These are phyloP conservation scores for Kwoniella shandongensis DNA, from an alignment of 768 basidiomycete genomes.

Conservation along the genomic window DNA sequence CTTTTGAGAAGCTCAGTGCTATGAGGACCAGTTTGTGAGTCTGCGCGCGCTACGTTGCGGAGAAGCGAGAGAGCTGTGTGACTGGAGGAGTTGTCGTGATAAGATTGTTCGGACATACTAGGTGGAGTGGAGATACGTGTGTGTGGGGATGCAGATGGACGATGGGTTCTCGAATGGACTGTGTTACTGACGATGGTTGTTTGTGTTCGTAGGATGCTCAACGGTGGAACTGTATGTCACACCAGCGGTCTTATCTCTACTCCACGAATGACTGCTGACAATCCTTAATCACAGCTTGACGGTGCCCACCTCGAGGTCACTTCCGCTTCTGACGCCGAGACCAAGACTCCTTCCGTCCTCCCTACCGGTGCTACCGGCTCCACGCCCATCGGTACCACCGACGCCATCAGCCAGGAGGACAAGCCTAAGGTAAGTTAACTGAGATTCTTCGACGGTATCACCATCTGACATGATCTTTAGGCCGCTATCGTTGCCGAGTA, in stretches of 20 bases:
- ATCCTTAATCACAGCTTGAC: slow-evolving; percentile 59
- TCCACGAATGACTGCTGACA: neutral
- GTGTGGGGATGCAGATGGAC: too few species aligned
- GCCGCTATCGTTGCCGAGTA: slow-evolving; percentile 82
- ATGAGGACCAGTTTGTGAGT: slow-evolving; percentile 37
- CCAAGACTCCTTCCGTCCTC: slow-evolving; percentile 45
- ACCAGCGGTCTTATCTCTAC: neutral
- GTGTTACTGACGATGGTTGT: slow-evolving; percentile 61
- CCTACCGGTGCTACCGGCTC: slow-evolving; percentile 46
- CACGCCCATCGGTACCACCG: slow-evolving; percentile 46
- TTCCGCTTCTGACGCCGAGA: slow-evolving; percentile 60
- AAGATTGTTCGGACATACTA: slow-evolving; percentile 77
- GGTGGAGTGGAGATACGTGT: too few species aligned
- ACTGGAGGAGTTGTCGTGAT: slow-evolving; percentile 56
- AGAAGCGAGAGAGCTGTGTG: too few species aligned
- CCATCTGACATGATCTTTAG: slow-evolving; percentile 13
- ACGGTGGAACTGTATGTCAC: slow-evolving; percentile 51
- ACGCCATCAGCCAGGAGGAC: slow-evolving; percentile 71
- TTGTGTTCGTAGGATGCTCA: slow-evolving; percentile 54
- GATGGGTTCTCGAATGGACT: too few species aligned
- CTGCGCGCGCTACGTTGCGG: too few species aligned
- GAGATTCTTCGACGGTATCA: too few species aligned
- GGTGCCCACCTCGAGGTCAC: slow-evolving; percentile 69
- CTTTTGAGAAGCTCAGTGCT: slow-evolving; percentile 68
- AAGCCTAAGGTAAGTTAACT: slow-evolving; percentile 63